phyloP scores from a whole-genome alignment of 2,329 filamentous ascomycete genomes.

The Pochonia chlamydosporia region DNA sequence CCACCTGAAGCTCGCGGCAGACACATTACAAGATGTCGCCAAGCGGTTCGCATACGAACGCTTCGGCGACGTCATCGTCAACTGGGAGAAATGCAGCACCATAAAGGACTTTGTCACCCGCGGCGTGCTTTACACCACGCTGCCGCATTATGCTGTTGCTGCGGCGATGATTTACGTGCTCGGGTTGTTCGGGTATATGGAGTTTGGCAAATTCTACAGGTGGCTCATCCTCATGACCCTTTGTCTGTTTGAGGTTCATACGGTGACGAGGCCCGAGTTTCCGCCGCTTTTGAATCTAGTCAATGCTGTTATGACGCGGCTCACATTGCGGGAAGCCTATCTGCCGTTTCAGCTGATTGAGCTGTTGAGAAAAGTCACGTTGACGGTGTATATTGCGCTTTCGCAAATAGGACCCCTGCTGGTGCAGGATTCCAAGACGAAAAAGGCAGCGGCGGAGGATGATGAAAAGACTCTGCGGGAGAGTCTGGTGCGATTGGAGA shows the following conservation, averaged over 20 bases:
- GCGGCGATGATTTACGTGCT: slow-evolving; percentile 55
- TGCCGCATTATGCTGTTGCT: slow-evolving; percentile 56
- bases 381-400: slow-evolving; percentile 79
- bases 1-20: slow-evolving; percentile 74
- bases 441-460: slow-evolving; percentile 21
- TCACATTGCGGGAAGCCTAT: slow-evolving; percentile 51
- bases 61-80: slow-evolving; percentile 67
- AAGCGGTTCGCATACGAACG: slow-evolving; percentile 85
- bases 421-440: slow-evolving; percentile 30
- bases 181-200: slow-evolving; percentile 60
- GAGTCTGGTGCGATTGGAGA: slow-evolving; percentile 62
- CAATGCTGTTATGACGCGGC: slow-evolving; percentile 36
- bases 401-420: slow-evolving; percentile 72
- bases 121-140: slow-evolving; percentile 52
- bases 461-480: slow-evolving; percentile 50
- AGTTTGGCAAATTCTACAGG: slow-evolving; percentile 61
- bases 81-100: slow-evolving; percentile 61
- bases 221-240: slow-evolving; percentile 52
- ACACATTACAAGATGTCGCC: slow-evolving; percentile 71
- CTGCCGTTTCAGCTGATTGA: slow-evolving; percentile 81
- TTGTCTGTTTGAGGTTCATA: slow-evolving; percentile 51
- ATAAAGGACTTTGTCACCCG: slow-evolving; percentile 66
- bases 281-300: slow-evolving; percentile 39
- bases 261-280: slow-evolving; percentile 48
- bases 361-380: slow-evolving; percentile 66